Evolutionary conservation across 2,329 filamentous ascomycete species (phyloP), one percentile per base, ranked within the genome.

Genomic region (Gyromitra esculenta): DNA sequence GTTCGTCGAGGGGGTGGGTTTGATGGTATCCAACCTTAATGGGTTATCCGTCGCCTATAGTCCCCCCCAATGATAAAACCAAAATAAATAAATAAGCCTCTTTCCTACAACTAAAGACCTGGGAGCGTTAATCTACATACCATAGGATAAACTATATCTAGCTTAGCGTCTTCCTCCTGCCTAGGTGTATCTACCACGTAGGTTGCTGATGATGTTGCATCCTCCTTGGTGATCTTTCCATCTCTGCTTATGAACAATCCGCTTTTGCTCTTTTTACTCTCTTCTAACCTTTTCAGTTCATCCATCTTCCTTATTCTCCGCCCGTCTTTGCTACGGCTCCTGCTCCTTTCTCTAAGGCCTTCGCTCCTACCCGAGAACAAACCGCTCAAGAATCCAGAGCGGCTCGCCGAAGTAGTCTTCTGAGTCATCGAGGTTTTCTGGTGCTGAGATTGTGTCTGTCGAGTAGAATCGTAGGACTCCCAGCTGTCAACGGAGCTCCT

Each of bases 21-120:
- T 45, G 15, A 63, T 78, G 21, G 56, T 62, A n/a, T 76, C 77
- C 45, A 78, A 79, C 64, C 64, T 71, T 67, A 35, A 39, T 37
- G 60, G 60, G 18, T 70, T 45, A 60, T 63, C 50, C 2, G 76
- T 71, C 39, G 62, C 73, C 76, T 77, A 39, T 70, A 60, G 43
- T 65, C 35, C 59, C 11, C 25, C 50, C 56, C 65, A 64, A 56
- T 9, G 15, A 15, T 6, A 54, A 65, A 37, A 13, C 35, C 41
- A 63, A 54, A 18, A 48, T 52, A 6, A 63, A 60, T 41, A 25
- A 31, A 69, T 74, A 41, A 73, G 60, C 41, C 25, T 13, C 48
- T 11, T 54, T 35, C 52, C 18, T 52, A 8, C 13, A 7, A 37
- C 11, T 39, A 18, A 25, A n/a, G 31, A 57, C 39, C 4, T 15